Evolutionary conservation across 148 eudicot genomes (phyloP).

Genomic region (Cornus suecica): DNA sequence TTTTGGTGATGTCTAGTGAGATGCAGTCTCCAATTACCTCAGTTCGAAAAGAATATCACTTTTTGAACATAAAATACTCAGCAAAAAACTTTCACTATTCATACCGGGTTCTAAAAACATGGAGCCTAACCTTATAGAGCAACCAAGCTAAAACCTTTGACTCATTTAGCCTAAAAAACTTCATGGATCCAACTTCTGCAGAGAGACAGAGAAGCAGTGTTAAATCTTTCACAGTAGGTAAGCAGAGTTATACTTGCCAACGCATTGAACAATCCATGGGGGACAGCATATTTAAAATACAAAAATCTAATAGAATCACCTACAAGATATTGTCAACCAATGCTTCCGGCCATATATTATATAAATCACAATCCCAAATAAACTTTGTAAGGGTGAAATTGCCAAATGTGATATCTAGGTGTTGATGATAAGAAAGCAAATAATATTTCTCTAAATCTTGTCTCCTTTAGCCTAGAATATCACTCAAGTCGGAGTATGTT

Average conservation of each 20-base stretch:
- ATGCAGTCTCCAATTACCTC: too few species aligned
- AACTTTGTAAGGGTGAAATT: background rate
- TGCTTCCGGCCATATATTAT: background rate
- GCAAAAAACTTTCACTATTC: background rate
- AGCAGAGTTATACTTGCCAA: background rate
- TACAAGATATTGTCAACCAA: background rate
- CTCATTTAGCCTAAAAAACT: constrained; percentile 91
- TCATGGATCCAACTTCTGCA: constrained; percentile 81
- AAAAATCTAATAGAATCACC: background rate
- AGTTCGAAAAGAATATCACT: background rate
- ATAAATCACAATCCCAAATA: background rate
- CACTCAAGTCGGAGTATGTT: background rate
- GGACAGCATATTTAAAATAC: background rate
- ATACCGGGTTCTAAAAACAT: background rate
- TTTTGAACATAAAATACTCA: background rate
- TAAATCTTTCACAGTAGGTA: background rate
- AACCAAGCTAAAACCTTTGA: constrained; percentile 85
- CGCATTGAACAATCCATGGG: background rate
- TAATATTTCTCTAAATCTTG: background rate
- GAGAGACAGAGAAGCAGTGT: constrained; percentile 4
- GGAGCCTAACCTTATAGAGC: constrained; percentile 60
- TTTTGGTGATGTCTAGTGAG: too few species aligned
- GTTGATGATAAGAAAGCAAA: background rate
- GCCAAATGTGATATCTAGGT: background rate
- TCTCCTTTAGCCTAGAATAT: constrained; percentile 2